phyloP scores from a whole-genome alignment of 441 rosid genomes.

The Lagerstroemia fauriei region DNA sequence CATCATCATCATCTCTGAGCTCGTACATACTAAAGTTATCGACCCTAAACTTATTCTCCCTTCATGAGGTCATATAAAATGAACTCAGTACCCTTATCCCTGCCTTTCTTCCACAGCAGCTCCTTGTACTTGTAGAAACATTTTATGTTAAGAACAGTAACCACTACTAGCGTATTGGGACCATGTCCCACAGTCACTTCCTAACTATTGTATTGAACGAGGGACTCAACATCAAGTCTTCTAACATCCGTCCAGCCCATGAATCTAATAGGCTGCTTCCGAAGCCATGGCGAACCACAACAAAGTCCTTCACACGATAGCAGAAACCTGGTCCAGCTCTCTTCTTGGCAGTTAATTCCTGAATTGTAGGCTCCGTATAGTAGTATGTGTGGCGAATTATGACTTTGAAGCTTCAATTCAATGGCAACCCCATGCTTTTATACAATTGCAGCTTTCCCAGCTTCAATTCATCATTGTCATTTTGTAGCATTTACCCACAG shows the following conservation, averaged over 20 bases:
- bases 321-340: constrained; percentile 75
- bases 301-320: constrained; percentile 69
- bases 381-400: constrained; percentile 48
- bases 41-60: constrained; percentile 86
- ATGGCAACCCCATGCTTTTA: constrained; percentile 90
- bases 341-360: constrained; percentile 90
- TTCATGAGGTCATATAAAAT: constrained; percentile 72
- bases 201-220: constrained; percentile 77
- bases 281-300: constrained; percentile 80
- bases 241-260: constrained; percentile 86
- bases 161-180: constrained; percentile 87
- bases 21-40: constrained; percentile 75
- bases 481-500: constrained; percentile 58
- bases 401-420: constrained; percentile 85
- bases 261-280: constrained; percentile 86
- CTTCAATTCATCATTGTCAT: constrained; percentile 68
- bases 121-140: constrained; percentile 82
- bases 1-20: constrained; percentile 45
- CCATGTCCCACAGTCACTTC: constrained; percentile 95
- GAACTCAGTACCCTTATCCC: constrained; percentile 87
- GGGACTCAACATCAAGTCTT: constrained; percentile 68
- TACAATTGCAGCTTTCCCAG: constrained; percentile 87
- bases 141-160: constrained; percentile 84
- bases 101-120: constrained; percentile 81
- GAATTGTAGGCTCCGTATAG: no score